A percentile compares a stretch with the other conserved stretches of the same genome.
phyloP scores from a whole-genome alignment of 2,329 filamentous ascomycete species.

The Penicillium freii region DNA sequence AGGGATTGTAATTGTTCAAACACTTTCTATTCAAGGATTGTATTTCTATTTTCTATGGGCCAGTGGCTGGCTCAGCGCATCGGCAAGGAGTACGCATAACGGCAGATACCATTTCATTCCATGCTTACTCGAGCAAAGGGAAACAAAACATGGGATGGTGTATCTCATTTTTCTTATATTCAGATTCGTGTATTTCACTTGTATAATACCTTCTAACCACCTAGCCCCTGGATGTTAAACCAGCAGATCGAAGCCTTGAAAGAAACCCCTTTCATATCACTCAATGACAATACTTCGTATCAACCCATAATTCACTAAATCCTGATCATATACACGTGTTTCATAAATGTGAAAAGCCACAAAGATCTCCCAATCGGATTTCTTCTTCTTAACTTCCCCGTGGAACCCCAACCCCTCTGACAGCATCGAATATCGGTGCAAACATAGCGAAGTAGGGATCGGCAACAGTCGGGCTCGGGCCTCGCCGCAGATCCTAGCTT shows the following conservation, averaged over 20 bases:
- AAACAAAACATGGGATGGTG: neutral
- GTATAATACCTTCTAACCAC: neutral
- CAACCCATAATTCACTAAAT: neutral
- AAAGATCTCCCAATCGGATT: neutral
- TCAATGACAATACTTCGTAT: neutral
- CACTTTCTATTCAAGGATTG: neutral
- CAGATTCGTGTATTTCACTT: neutral
- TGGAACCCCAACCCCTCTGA: neutral
- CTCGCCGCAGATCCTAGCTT: neutral
- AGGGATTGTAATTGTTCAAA: neutral
- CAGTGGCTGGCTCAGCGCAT: neutral
- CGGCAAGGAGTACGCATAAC: neutral
- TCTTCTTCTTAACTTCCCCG: neutral
- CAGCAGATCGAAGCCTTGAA: too few species aligned
- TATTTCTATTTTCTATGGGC: neutral
- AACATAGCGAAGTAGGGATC: neutral
- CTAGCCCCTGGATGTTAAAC: neutral
- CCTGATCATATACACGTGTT: neutral
- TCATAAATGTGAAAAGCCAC: neutral
- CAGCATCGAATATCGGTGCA: neutral
- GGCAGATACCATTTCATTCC: neutral
- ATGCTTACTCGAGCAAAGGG: neutral
- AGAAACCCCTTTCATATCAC: neutral
- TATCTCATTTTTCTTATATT: neutral
- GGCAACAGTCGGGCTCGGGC: neutral